A percentile compares a stretch with the other conserved stretches of the same genome.
Evolutionary conservation across 2,329 filamentous ascomycete genomes (phyloP).

Genomic region (Rhynchosporium agropyri): DNA sequence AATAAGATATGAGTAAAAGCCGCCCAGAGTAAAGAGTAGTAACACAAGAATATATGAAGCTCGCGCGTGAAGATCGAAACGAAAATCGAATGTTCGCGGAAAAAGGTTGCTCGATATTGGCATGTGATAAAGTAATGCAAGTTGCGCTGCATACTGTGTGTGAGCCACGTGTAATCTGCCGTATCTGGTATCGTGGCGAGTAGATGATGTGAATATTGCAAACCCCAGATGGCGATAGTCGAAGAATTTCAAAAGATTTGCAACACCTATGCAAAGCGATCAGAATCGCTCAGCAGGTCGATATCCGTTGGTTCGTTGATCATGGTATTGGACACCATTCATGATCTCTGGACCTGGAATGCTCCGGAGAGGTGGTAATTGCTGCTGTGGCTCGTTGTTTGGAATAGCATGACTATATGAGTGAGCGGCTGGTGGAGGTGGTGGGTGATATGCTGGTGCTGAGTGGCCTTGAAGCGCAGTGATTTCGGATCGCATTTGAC

Average conservation of each 20-base stretch:
- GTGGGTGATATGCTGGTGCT: slow-evolving; percentile 22
- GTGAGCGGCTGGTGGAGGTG: slow-evolving; percentile 20
- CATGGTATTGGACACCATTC: slow-evolving; percentile 64
- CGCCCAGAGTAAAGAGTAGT: slow-evolving; percentile 12
- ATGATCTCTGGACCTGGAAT: slow-evolving; percentile 56
- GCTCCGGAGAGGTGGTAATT: slow-evolving; percentile 59
- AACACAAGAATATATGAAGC: slow-evolving; percentile 17
- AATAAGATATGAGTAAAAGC: not conserved
- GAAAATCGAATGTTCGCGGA: not conserved
- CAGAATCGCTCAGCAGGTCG: slow-evolving; percentile 26
- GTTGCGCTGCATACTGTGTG: not conserved
- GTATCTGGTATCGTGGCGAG: not conserved
- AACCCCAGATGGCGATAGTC: not conserved
- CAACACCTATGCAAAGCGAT: slow-evolving; percentile 11
- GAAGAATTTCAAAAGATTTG: not conserved
- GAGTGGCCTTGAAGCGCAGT: slow-evolving; percentile 27
- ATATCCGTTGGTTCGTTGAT: slow-evolving; percentile 33
- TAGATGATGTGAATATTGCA: not conserved
- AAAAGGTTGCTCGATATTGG: slow-evolving; percentile 5
- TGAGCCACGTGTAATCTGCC: slow-evolving; percentile 15
- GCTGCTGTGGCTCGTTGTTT: slow-evolving; percentile 43
- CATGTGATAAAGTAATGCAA: not conserved
- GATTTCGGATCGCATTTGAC: slow-evolving; percentile 39
- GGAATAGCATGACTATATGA: slow-evolving; percentile 25
- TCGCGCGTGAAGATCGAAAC: not conserved